phyloP scores from a whole-genome alignment of 129 eudicot species.

The Flaveria bidentis region DNA sequence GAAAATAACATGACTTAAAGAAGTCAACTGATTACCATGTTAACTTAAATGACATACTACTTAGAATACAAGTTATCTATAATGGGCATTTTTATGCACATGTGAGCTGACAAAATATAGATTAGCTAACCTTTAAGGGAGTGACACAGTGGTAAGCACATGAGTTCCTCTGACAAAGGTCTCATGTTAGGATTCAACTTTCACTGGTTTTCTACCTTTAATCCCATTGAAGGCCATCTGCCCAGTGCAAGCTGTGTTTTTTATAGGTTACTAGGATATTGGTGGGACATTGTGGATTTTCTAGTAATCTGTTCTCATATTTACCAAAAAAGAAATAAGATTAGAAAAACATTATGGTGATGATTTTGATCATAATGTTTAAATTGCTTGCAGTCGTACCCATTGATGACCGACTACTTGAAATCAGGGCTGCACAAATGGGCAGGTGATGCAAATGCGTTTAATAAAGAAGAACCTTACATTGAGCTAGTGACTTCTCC shows the following conservation, averaged over 20 bases:
- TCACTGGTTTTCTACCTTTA: too few relatives aligned
- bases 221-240: too few relatives aligned
- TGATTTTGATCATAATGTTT: neutral
- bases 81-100: neutral
- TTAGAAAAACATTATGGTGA: neutral
- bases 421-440: conserved; percentile 86
- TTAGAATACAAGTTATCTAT: neutral
- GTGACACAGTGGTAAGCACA: too few relatives aligned
- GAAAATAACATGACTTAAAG: neutral
- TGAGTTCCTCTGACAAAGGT: too few relatives aligned
- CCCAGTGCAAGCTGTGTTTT: too few relatives aligned
- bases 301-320: too few relatives aligned
- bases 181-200: too few relatives aligned
- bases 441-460: conserved; percentile 81
- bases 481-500: conserved; percentile 95
- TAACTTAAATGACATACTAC: neutral
- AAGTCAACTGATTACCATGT: neutral
- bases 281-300: too few relatives aligned
- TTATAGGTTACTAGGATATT: too few relatives aligned
- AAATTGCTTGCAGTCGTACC: conserved; percentile 69
- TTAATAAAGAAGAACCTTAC: conserved; percentile 63
- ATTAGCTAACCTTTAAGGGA: too few relatives aligned
- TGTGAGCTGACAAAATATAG: neutral
- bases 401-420: conserved; percentile 61
- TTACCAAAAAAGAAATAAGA: neutral